Percentiles rank a stretch among this genome's conserved stretches.
phyloP scores from a whole-genome alignment of 1,284 basidiomycete genomes.

The Cutaneotrichosporon cavernicola region DNA sequence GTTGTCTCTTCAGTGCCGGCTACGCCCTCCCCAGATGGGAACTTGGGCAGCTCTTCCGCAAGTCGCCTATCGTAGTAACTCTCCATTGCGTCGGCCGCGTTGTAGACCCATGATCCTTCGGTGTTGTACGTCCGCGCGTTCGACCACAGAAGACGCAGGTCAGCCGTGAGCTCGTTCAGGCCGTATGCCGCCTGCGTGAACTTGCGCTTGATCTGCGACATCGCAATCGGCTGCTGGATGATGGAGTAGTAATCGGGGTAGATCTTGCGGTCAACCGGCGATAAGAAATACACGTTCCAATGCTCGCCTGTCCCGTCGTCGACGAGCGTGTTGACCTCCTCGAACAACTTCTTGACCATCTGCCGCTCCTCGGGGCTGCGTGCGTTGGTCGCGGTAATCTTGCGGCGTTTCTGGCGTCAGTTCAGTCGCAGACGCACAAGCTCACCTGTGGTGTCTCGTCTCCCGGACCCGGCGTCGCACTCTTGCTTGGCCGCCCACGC shows the following conservation, averaged over 20 bases:
- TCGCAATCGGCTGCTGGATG: conserved; percentile 73
- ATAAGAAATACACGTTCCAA: conserved; percentile 78
- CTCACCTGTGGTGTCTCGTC: conserved; percentile 45
- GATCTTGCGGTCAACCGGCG: conserved; percentile 73
- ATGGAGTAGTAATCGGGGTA: conserved; percentile 89
- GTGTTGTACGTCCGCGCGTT: conserved; percentile 86
- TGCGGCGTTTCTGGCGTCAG: conserved; percentile 45
- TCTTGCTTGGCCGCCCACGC: conserved; percentile 44
- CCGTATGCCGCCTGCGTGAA: conserved; percentile 73
- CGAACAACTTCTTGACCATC: conserved; percentile 60
- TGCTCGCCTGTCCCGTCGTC: conserved; percentile 64
- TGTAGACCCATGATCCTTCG: conserved; percentile 76
- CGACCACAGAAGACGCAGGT: conserved; percentile 83
- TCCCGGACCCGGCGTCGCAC: conserved; percentile 41
- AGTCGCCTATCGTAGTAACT: conserved; percentile 68
- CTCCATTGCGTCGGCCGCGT: conserved; percentile 89
- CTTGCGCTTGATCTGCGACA: conserved; percentile 83
- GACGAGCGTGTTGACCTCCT: conserved; percentile 48
- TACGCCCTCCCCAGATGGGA: conserved; percentile 8
- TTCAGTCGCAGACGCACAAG: neutral
- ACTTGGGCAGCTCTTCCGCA: conserved; percentile 35
- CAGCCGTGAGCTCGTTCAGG: conserved; percentile 69
- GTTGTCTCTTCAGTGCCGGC: conserved; percentile 24
- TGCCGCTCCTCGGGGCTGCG: conserved; percentile 25
- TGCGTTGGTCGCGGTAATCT: conserved; percentile 25